Evolutionary conservation across 2,329 filamentous ascomycete genomes (phyloP).

Genomic region (Lasiodiplodia theobromae): DNA sequence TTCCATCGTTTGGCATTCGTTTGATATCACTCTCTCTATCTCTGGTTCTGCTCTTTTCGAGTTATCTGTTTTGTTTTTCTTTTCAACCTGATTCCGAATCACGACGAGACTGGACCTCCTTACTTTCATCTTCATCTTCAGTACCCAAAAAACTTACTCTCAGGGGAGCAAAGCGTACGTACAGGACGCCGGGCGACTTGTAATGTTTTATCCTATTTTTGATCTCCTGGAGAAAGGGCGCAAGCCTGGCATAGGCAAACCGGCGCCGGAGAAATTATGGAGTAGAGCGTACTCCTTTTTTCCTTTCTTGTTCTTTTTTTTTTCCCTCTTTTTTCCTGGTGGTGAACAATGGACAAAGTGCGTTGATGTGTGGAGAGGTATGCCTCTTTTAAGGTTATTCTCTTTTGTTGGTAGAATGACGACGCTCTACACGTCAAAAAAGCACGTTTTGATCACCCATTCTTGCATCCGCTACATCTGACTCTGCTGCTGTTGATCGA

Average conservation of each 20-base stretch:
- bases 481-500: neutral
- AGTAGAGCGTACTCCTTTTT: neutral
- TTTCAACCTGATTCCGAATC: slow-evolving; percentile 24
- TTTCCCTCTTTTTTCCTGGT: slow-evolving; percentile 8
- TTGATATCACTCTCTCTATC: slow-evolving; percentile 24
- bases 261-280: neutral
- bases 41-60: slow-evolving; percentile 18
- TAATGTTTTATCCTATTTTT: slow-evolving; percentile 23
- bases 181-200: slow-evolving; percentile 28
- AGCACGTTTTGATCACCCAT: slow-evolving; percentile 5
- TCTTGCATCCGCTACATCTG: neutral
- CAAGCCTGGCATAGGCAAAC: neutral
- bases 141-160: slow-evolving; percentile 6
- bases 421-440: slow-evolving; percentile 12
- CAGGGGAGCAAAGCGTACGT: slow-evolving; percentile 18
- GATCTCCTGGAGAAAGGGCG: slow-evolving; percentile 2
- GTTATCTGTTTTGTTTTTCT: slow-evolving; percentile 8
- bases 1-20: slow-evolving; percentile 24
- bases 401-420: slow-evolving; percentile 17
- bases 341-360: slow-evolving; percentile 4
- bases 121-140: slow-evolving; percentile 4
- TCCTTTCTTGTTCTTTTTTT: neutral
- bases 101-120: slow-evolving; percentile 27
- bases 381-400: neutral
- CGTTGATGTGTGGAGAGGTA: slow-evolving; percentile 11